Evolutionary conservation across 345 rosid species (phyloP).

Genomic region (Populus nigra): DNA sequence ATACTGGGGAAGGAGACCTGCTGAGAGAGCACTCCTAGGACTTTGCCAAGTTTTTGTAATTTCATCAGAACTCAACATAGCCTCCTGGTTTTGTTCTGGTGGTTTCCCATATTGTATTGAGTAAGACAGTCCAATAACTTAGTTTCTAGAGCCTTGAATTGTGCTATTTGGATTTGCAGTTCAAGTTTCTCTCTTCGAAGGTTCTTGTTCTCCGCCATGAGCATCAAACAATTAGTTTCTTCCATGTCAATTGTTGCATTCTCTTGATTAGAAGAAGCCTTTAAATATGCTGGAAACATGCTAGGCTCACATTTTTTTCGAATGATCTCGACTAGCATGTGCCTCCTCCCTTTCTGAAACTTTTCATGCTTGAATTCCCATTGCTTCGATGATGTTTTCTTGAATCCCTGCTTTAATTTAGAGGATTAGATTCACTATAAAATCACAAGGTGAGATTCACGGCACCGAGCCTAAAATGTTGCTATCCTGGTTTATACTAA

Average conservation of each 20-base stretch:
- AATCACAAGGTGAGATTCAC: not conserved
- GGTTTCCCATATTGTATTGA: slow-evolving; percentile 24
- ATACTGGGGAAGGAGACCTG: not conserved
- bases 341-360: slow-evolving; percentile 44
- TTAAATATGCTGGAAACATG: slow-evolving; percentile 45
- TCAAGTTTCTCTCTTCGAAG: slow-evolving; percentile 43
- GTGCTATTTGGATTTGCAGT: slow-evolving; percentile 41
- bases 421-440: not conserved
- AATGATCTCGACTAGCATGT: slow-evolving; percentile 46
- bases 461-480: too few species aligned
- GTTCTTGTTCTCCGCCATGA: slow-evolving; percentile 46
- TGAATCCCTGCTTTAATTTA: slow-evolving; percentile 49
- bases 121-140: slow-evolving; percentile 46
- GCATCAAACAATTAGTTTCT: not conserved
- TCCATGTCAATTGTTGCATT: not conserved
- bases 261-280: slow-evolving; percentile 27
- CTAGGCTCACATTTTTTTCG: slow-evolving; percentile 49
- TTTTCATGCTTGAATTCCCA: slow-evolving; percentile 69
- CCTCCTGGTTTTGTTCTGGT: slow-evolving; percentile 25
- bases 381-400: slow-evolving; percentile 48
- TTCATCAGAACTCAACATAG: slow-evolving; percentile 4
- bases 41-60: not conserved
- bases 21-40: not conserved
- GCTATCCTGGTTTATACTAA: too few species aligned
- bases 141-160: slow-evolving; percentile 39